A percentile compares a stretch with the other conserved stretches of the same genome.
Evolutionary conservation across 306 rosid species (phyloP).

Genomic region (Casuarina equisetifolia): DNA sequence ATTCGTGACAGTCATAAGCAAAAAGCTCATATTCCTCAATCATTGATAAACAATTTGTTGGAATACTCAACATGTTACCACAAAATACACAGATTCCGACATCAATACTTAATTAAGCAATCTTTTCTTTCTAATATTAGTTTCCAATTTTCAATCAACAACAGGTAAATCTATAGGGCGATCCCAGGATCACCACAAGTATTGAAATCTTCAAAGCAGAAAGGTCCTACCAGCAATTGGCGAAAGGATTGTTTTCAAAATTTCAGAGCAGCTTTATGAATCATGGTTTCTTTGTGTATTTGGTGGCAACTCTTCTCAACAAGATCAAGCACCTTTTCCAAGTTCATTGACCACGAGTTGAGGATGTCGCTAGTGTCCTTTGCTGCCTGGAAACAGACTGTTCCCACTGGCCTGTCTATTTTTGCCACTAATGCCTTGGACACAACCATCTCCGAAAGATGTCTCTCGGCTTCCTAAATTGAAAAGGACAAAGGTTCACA

Average conservation of each 20-base stretch:
- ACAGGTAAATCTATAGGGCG: too few species aligned
- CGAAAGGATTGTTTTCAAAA: conserved; percentile 36
- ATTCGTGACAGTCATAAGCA: too few species aligned
- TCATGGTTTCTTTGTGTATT: conserved; percentile 96
- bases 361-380: conserved; percentile 87
- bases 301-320: conserved; percentile 97
- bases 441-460: conserved; percentile 97
- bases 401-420: conserved; percentile 88
- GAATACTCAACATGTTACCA: too few species aligned
- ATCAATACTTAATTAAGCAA: too few species aligned
- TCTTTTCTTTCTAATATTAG: too few species aligned
- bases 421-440: conserved; percentile 89
- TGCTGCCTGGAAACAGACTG: conserved; percentile 76
- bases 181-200: too few species aligned
- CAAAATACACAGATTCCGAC: too few species aligned
- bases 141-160: too few species aligned
- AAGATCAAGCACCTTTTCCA: conserved; percentile 95
- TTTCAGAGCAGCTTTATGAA: conserved; percentile 80
- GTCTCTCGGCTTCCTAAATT: conserved; percentile 89
- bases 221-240: conserved; percentile 17
- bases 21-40: too few species aligned
- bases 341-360: conserved; percentile 87
- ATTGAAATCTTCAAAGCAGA: too few species aligned
- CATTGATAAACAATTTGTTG: too few species aligned
- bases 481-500: conserved; percentile 4